Evolutionary conservation across 805 yeast genomes (phyloP), one percentile per base, ranked within the genome.

Genomic region (Candida glaebosa): DNA sequence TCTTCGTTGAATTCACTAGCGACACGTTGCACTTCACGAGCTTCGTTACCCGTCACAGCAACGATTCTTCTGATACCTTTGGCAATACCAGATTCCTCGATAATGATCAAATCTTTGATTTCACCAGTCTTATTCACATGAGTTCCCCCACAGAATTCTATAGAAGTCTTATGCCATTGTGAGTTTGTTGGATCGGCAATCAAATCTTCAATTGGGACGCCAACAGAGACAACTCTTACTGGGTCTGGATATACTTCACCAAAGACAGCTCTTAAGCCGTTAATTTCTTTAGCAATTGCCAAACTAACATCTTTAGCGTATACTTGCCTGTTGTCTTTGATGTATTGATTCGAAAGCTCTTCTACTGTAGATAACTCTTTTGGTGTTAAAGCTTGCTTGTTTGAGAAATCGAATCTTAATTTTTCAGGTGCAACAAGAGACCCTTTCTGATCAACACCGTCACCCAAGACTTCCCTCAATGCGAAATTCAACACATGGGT

Each of bases 241-340:
- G 99, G 99, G 60, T 93, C 97, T 33, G 99, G 99, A 60, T 93
- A 93, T 3, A 96, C 88, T 73, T 93, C 99, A 58, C 99, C 99
- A 57, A 93, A 93, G 32, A 93, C 99, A 42, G 99, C 99, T 69
- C 99, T 87, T 36, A 93, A 81, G 22, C 97, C 95, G 50, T 66
- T 69, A 52, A 93, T 90, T 37, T 76, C 67, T 56, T 77, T 81
- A 31, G 98, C 99, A 45, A 67, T 58, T 16, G 71, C 76, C 49
- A 93, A 75, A 7, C 84, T 69, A 45, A 91, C 96, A 31, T 90
- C 95, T 65, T 88, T 79, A 46, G 95, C 77, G 61, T 75, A 91
- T 18, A 93, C 98, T 30, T 68, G 65, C 51, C 79, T 67, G 63
- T 87, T 83, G 41, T 78, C 74, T 56, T 80, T 79, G 64, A 93